phyloP scores from a whole-genome alignment of 441 rosid species.

The Adansonia madagascariensis region DNA sequence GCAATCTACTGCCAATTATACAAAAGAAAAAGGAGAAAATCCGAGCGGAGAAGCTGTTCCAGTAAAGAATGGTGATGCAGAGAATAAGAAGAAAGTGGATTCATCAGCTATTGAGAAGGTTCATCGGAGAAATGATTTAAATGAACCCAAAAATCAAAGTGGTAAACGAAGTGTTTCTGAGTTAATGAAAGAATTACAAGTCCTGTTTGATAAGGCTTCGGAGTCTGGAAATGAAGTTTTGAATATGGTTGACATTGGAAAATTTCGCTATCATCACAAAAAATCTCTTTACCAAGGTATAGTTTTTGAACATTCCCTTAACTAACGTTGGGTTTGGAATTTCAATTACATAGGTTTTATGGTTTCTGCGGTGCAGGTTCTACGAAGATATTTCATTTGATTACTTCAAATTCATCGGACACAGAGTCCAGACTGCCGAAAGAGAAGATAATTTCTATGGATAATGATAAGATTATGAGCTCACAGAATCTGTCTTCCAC shows the following conservation, averaged over 20 bases:
- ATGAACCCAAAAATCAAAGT: constrained; percentile 29
- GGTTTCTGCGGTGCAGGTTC: constrained; percentile 31
- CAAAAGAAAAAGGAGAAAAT: constrained; percentile 13
- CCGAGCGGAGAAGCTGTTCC: constrained; percentile 11
- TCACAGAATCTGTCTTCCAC: constrained; percentile 52
- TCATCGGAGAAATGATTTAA: constrained; percentile 8
- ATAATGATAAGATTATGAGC: constrained; percentile 35
- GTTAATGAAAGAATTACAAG: constrained; percentile 42
- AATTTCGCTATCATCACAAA: constrained; percentile 43
- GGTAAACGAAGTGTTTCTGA: constrained; percentile 30
- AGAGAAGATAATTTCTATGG: constrained; percentile 33
- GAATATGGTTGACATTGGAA: constrained; percentile 48
- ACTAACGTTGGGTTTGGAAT: not conserved
- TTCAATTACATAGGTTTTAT: not conserved
- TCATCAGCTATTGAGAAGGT: constrained; percentile 19
- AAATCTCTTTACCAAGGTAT: constrained; percentile 46
- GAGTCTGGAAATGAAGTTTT: constrained; percentile 54
- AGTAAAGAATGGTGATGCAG: not conserved
- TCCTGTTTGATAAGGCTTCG: constrained; percentile 49
- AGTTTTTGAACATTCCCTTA: not conserved
- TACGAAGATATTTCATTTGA: constrained; percentile 38
- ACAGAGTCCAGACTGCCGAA: constrained; percentile 9
- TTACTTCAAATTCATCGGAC: constrained; percentile 20
- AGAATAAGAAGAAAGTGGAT: constrained; percentile 18
- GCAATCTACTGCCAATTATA: constrained; percentile 12